Percentiles rank a stretch among this genome's conserved stretches.
These are phyloP conservation scores for Litchi chinensis DNA, from an alignment of 345 rosid species.

Conservation along the genomic window DNA sequence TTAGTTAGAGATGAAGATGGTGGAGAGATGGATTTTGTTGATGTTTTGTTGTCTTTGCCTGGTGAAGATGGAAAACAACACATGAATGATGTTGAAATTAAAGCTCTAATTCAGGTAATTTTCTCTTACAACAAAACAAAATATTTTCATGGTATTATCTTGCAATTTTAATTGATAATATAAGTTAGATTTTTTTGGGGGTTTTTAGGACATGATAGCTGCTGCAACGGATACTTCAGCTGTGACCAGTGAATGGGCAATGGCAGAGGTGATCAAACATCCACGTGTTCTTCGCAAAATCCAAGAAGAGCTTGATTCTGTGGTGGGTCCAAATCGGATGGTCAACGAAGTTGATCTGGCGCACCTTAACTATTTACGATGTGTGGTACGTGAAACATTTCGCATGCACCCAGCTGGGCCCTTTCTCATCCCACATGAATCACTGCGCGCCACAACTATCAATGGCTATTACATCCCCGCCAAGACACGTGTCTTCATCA, in stretches of 20 bases:
- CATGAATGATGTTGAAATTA: conserved; percentile 79
- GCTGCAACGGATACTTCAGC: conserved; percentile 98
- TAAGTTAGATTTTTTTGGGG: neutral
- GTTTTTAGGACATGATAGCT: conserved; percentile 84
- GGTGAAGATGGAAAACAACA: conserved; percentile 68
- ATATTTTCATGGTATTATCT: neutral
- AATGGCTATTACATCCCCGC: conserved; percentile 79
- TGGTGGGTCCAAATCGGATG: conserved; percentile 69
- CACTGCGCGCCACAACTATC: conserved; percentile 63
- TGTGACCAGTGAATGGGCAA: conserved; percentile 96
- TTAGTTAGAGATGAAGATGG: conserved; percentile 9
- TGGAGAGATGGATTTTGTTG: conserved; percentile 76
- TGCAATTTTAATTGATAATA: neutral
- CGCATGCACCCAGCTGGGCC: conserved; percentile 98
- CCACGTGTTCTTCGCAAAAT: conserved; percentile 68
- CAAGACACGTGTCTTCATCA: conserved; percentile 83
- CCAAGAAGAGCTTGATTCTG: conserved; percentile 69
- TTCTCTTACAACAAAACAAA: neutral
- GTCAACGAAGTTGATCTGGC: conserved; percentile 67
- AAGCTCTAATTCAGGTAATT: conserved; percentile 82
- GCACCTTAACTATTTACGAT: conserved; percentile 75
- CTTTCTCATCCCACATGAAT: conserved; percentile 87
- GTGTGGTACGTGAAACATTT: conserved; percentile 92
- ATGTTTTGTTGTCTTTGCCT: conserved; percentile 76
- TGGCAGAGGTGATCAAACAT: conserved; percentile 88